Conservation (phyloP, 2,329 filamentous ascomycete genomes). For the Tolypocladium inflatum region DNA sequence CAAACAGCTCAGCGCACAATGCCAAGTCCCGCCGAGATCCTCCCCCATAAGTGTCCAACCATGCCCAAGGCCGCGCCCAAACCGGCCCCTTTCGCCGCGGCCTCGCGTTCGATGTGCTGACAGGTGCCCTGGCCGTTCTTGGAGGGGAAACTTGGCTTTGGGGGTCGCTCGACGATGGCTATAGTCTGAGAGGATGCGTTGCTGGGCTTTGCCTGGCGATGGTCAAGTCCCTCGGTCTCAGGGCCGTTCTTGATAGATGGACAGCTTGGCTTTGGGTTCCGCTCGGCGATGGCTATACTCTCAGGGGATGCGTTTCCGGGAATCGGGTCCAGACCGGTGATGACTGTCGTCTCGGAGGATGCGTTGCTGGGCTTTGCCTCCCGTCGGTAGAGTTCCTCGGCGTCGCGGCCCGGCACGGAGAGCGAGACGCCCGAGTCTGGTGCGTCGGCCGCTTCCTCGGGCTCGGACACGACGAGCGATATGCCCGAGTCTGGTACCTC, state of each 20-base stretch:
- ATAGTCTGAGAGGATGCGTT: too few relatives aligned
- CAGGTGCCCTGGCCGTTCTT: fast-evolving
- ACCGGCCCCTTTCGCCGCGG: background rate
- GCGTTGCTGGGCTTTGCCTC: background rate
- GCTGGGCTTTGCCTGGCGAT: too few relatives aligned
- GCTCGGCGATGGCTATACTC: background rate
- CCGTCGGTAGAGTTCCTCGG: too few relatives aligned
- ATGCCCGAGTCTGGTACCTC: background rate
- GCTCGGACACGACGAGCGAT: background rate
- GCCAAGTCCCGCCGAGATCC: background rate
- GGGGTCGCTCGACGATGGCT: background rate
- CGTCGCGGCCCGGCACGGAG: background rate
- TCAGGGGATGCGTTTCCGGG: background rate
- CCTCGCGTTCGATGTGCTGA: background rate
- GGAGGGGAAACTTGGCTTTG: background rate
- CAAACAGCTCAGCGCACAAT: background rate
- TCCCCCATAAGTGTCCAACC: background rate
- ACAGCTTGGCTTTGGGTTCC: background rate
- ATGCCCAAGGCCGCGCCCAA: background rate
- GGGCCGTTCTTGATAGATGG: background rate
- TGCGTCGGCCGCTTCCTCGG: too few relatives aligned
- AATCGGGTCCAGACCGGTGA: background rate
- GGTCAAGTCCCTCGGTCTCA: too few relatives aligned
- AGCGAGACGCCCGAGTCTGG: background rate
- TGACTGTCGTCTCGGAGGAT: background rate